Evolutionary conservation across 164 flowering plant genomes (phyloP).

Genomic region (Macadamia tetraphylla): DNA sequence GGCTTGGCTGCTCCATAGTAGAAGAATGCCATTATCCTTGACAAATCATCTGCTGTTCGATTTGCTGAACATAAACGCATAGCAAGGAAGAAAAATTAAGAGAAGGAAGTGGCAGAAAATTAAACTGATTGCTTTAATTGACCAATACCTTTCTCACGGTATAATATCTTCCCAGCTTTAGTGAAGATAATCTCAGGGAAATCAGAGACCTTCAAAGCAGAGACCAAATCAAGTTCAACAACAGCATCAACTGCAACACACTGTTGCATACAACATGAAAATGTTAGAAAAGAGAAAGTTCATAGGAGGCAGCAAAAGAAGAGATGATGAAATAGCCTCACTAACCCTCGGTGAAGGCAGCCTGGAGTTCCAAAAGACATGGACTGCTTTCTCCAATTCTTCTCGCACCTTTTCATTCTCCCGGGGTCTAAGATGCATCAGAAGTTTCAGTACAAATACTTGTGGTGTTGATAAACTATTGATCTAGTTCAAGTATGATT

Average conservation of each 20-base stretch:
- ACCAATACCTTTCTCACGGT: constrained; percentile 72
- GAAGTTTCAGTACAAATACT: not conserved
- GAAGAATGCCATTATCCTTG: constrained; percentile 92
- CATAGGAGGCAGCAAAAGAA: not conserved
- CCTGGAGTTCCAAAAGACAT: constrained; percentile 86
- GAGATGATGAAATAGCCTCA: constrained; percentile 1
- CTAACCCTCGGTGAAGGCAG: constrained; percentile 51
- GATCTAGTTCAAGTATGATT: not conserved
- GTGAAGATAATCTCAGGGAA: constrained; percentile 87
- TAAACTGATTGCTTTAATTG: not conserved
- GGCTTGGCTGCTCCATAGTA: constrained; percentile 89
- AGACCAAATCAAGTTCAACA: constrained; percentile 62
- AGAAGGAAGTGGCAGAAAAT: not conserved
- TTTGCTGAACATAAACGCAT: constrained; percentile 27
- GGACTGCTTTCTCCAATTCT: constrained; percentile 77
- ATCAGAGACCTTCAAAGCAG: constrained; percentile 60
- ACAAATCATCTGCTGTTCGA: constrained; percentile 76
- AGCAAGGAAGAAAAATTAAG: not conserved
- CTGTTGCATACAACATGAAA: constrained; percentile 22
- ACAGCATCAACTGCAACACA: constrained; percentile 93
- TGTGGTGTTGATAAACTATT: not conserved
- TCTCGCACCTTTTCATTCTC: constrained; percentile 60
- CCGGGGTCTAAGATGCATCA: constrained; percentile 49
- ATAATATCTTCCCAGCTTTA: constrained; percentile 84
- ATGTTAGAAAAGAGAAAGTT: too few relatives aligned